Percentiles rank a stretch among this genome's conserved stretches.
These are phyloP conservation scores for Mortierella sp. DNA, from an alignment of 371 early-diverging fungal species.

Conservation along the genomic window DNA sequence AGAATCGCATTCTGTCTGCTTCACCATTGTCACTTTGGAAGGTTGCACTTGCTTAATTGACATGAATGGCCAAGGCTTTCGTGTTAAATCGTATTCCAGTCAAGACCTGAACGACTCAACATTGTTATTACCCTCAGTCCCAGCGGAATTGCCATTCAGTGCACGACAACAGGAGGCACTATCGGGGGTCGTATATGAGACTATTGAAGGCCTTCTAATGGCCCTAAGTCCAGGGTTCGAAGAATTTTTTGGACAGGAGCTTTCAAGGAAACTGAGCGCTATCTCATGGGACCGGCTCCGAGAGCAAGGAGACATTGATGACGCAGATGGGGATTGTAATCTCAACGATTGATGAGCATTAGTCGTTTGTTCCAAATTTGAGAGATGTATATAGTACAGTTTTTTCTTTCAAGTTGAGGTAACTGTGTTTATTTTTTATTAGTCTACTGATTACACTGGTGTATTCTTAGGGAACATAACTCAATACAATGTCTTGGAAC, in stretches of 20 bases:
- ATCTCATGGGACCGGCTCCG: constrained; percentile 27
- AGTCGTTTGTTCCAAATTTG: neutral
- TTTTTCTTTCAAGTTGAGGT: neutral
- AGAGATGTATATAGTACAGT: neutral
- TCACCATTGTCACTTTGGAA: constrained; percentile 33
- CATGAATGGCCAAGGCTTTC: constrained; percentile 36
- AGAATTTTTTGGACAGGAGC: constrained; percentile 44
- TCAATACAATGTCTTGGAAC: no score
- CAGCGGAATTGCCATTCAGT: neutral
- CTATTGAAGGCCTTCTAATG: constrained; percentile 49
- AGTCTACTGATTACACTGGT: no score
- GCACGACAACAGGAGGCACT: constrained; percentile 32
- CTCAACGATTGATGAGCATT: neutral
- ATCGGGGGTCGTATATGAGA: constrained; percentile 36
- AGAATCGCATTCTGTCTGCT: constrained; percentile 3
- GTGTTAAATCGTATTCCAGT: constrained; percentile 5
- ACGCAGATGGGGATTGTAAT: neutral
- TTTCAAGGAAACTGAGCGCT: constrained; percentile 17
- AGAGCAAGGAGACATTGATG: neutral
- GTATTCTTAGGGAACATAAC: no score
- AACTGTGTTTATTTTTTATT: neutral
- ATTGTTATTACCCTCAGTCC: neutral
- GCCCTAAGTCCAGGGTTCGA: constrained; percentile 49
- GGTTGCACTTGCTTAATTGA: neutral
- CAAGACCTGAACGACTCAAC: neutral